Percentiles rank a stretch among this genome's conserved stretches.
Conservation (phyloP, 2,329 filamentous ascomycete genomes). For the Trichophaea hybrida region DNA sequence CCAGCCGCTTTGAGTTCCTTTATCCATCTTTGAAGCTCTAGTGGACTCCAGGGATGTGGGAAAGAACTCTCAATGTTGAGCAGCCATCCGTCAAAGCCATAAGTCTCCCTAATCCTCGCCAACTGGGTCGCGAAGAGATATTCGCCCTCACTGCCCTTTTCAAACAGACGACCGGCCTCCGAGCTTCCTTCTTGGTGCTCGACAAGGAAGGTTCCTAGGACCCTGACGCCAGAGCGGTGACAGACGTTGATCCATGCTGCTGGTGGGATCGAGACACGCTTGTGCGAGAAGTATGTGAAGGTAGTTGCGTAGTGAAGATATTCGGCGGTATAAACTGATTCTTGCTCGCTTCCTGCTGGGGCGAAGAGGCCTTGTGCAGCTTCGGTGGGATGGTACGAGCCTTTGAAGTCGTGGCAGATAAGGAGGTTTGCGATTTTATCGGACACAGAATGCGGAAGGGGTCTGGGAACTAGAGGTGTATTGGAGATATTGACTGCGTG, state of each 20-base stretch:
- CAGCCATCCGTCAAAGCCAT: conserved; percentile 38
- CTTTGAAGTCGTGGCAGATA: conserved; percentile 28
- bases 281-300: conserved; percentile 39
- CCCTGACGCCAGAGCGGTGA: conserved; percentile 36
- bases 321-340: conserved; percentile 33
- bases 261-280: conserved; percentile 35
- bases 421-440: conserved; percentile 16
- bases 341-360: conserved; percentile 14
- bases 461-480: conserved; percentile 16
- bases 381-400: conserved; percentile 36
- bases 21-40: conserved; percentile 31
- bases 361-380: conserved; percentile 27
- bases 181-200: conserved; percentile 26
- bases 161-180: conserved; percentile 21
- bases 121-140: conserved; percentile 32
- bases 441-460: background rate
- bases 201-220: conserved; percentile 34
- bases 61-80: conserved; percentile 37
- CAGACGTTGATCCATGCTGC: conserved; percentile 36
- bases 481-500: conserved; percentile 21
- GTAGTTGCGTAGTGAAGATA: conserved; percentile 34
- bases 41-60: conserved; percentile 28
- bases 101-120: conserved; percentile 31
- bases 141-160: conserved; percentile 29
- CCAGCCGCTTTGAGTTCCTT: conserved; percentile 29